Conservation (phyloP, 371 early-diverging fungal species). For the Mucor irregularis region DNA sequence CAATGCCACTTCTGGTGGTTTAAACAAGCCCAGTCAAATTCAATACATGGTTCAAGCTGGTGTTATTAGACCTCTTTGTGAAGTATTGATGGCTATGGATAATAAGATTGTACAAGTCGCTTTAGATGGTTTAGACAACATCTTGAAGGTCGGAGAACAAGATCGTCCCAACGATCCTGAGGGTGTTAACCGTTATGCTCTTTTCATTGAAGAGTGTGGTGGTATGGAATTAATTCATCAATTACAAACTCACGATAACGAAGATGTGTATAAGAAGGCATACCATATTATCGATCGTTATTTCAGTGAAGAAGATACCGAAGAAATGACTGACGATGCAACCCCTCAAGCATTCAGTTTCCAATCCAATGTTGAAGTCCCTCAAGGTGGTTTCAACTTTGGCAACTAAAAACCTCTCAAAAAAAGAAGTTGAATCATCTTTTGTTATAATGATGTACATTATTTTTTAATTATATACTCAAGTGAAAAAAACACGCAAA, state of each 20-base stretch:
- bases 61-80: conserved; percentile 93
- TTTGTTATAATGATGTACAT: no score
- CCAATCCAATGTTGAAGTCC: conserved; percentile 23
- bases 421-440: no score
- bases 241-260: conserved; percentile 89
- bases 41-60: conserved; percentile 90
- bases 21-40: conserved; percentile 88
- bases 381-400: conserved; percentile 33
- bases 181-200: conserved; percentile 85
- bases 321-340: conserved; percentile 46
- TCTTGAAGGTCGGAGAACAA: conserved; percentile 94
- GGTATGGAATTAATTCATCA: conserved; percentile 93
- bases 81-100: conserved; percentile 88
- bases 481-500: not conserved
- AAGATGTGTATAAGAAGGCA: conserved; percentile 94
- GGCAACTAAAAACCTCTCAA: conserved; percentile 7
- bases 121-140: conserved; percentile 96
- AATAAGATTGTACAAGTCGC: conserved; percentile 95
- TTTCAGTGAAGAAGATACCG: conserved; percentile 86
- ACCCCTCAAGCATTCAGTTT: conserved; percentile 18
- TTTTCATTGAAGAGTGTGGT: conserved; percentile 89
- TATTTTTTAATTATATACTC: not conserved
- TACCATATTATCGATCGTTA: conserved; percentile 93
- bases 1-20: conserved; percentile 95
- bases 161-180: conserved; percentile 43